These are phyloP conservation scores for Lagerstroemia fauriei DNA, from an alignment of 441 rosid genomes.

Conservation along the genomic window DNA sequence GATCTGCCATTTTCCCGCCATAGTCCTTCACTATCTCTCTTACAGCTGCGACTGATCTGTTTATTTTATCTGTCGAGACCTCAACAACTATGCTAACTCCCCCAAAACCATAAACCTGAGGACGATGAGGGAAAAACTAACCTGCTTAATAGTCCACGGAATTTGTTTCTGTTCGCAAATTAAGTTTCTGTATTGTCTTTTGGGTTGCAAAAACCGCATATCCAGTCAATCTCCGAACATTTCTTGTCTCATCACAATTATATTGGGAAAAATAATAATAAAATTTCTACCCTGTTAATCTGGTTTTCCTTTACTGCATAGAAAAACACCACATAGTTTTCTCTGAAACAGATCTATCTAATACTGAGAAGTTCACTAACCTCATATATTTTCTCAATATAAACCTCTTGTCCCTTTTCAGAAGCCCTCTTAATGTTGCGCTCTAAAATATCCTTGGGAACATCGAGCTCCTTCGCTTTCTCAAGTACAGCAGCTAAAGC, in stretches of 20 bases:
- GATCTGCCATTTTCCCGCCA: constrained; percentile 92
- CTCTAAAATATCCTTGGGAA: constrained; percentile 88
- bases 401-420: constrained; percentile 87
- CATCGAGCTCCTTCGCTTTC: constrained; percentile 81
- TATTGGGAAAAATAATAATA: neutral
- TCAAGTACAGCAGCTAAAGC: constrained; percentile 74
- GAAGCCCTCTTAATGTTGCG: constrained; percentile 85
- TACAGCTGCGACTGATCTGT: constrained; percentile 76
- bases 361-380: constrained; percentile 32
- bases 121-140: neutral
- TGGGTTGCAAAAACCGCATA: neutral
- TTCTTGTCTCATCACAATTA: neutral
- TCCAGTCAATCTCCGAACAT: neutral
- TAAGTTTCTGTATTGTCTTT: neutral
- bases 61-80: constrained; percentile 85
- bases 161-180: neutral
- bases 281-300: neutral
- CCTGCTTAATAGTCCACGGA: neutral
- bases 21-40: constrained; percentile 77
- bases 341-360: neutral
- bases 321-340: neutral
- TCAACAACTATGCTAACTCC: constrained; percentile 90
- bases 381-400: constrained; percentile 82
- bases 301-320: neutral
- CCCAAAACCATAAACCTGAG: constrained; percentile 86